Conservation (phyloP, 2,329 filamentous ascomycete species). For the Aspergillus hiratsukae region DNA sequence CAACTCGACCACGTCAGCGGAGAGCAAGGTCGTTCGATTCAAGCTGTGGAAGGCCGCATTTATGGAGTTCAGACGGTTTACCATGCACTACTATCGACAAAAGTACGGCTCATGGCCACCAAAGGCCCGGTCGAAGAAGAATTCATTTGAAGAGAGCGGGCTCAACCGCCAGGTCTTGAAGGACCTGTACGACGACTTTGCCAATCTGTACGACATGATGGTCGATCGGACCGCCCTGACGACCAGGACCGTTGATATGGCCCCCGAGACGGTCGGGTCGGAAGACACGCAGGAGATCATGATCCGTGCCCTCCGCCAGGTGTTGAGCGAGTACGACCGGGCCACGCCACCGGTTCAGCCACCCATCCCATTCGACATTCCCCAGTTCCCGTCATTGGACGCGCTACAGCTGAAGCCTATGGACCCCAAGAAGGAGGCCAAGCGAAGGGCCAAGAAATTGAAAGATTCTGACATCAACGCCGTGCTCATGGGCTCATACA, state of each 20-base stretch:
- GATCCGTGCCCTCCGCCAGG: conserved; percentile 66
- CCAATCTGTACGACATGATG: conserved; percentile 79
- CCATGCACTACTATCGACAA: conserved; percentile 64
- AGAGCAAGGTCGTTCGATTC: conserved; percentile 75
- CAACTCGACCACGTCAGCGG: conserved; percentile 71
- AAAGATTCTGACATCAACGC: conserved; percentile 73
- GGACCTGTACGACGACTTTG: conserved; percentile 80
- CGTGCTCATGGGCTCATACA: conserved; percentile 76
- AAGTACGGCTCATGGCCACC: conserved; percentile 79
- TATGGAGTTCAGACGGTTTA: conserved; percentile 67
- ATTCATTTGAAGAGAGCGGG: conserved; percentile 77
- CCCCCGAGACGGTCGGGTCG: conserved; percentile 48
- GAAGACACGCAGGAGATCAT: conserved; percentile 54
- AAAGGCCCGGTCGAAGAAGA: conserved; percentile 87
- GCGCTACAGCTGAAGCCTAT: conserved; percentile 61
- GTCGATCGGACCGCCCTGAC: conserved; percentile 77
- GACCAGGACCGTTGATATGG: conserved; percentile 69
- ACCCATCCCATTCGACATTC: conserved; percentile 84
- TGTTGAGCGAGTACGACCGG: conserved; percentile 83
- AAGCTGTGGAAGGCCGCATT: conserved; percentile 78
- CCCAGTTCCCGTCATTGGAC: conserved; percentile 67
- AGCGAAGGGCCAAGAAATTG: conserved; percentile 65
- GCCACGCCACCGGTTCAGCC: conserved; percentile 86
- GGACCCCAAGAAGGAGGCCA: conserved; percentile 68
- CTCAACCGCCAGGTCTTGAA: conserved; percentile 79